Evolutionary conservation across 2,329 filamentous ascomycete species (phyloP).

Genomic region (Elsinoe arachidis): DNA sequence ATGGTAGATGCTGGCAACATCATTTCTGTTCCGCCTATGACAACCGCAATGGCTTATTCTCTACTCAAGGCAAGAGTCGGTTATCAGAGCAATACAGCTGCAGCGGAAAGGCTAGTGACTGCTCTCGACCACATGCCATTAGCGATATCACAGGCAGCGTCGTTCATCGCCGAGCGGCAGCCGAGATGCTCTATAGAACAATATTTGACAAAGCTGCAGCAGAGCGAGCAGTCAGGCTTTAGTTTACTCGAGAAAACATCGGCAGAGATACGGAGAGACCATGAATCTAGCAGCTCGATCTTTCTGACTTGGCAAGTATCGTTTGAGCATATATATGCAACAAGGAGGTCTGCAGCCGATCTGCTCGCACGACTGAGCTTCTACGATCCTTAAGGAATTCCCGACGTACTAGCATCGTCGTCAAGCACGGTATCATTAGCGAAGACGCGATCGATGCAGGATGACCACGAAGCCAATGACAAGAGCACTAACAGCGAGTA

Average conservation of each 20-base stretch:
- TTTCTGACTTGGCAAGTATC: constrained; percentile 21
- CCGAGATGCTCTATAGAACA: constrained; percentile 25
- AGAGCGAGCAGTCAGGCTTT: constrained; percentile 23
- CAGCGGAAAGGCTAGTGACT: constrained; percentile 13
- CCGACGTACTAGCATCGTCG: not conserved
- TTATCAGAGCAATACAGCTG: not conserved
- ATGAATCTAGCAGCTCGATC: constrained; percentile 17
- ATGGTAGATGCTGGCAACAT: constrained; percentile 18
- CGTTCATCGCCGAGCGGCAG: constrained; percentile 24
- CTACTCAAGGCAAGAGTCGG: constrained; percentile 14
- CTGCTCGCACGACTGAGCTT: constrained; percentile 3
- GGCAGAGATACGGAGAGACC: constrained; percentile 15
- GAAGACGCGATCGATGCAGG: too few relatives aligned
- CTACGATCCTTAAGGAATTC: constrained; percentile 1
- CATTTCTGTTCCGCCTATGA: constrained; percentile 19
- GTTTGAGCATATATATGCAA: constrained; percentile 19
- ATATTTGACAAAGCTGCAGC: constrained; percentile 34
- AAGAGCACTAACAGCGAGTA: too few relatives aligned
- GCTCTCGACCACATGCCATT: constrained; percentile 29
- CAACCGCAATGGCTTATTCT: constrained; percentile 15
- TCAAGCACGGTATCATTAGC: not conserved
- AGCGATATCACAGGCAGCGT: constrained; percentile 28
- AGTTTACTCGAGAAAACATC: constrained; percentile 5
- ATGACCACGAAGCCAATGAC: too few relatives aligned
- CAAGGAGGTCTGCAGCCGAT: constrained; percentile 8